Base-by-base conservation (phyloP, 108 stramenopile genomes). In the Cyclotella distinguenda region DNA sequence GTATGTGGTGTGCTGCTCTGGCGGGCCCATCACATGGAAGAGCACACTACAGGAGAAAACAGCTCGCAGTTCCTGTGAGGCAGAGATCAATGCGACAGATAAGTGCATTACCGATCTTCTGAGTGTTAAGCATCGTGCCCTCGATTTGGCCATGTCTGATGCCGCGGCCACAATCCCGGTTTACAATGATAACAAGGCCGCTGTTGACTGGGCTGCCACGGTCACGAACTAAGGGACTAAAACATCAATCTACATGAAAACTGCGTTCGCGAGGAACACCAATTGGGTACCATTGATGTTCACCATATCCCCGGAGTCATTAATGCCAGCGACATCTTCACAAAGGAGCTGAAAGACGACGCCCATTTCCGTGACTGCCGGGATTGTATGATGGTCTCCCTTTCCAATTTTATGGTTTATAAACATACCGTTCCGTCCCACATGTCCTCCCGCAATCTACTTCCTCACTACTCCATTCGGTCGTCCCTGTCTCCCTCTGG, bases 141-240 rank as follows among this genome's bases (percentile, higher is more conserved):
- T 9, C 2, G 62, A 63, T 21, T 22, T 63, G 1, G 18, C 35
- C 21, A 33, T 63, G 10, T 21, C 33, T 19, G 48, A 63, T 1
- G 47, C 9, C 9, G 0, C 0, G 1, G 0, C 49, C 0, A 18
- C 35, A 31, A 63, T 30, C 25, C 16, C 3, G 5, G 33, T 63
- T 0, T 63, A 50, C 48, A 63, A 63, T 35, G 48, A 63, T 31
- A 52, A 30, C 51, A 31, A 52, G 10, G 4, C 51, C 3, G 26
- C 28, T 2, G 51, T 52, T 13, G 5, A 47, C 2, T 63, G 48
- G 62, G 13, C 62, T 1, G 4, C 47, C 4, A n/a, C 62, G 0
- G 7, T 49, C 48, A 63, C 62, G 0, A 50, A 49, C 47, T 35
- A 63, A 50, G 62, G 62, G 34, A 63, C 62, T 4, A 63, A 63